Conservation (phyloP, 306 rosid species). For the Quercus engelmannii region DNA sequence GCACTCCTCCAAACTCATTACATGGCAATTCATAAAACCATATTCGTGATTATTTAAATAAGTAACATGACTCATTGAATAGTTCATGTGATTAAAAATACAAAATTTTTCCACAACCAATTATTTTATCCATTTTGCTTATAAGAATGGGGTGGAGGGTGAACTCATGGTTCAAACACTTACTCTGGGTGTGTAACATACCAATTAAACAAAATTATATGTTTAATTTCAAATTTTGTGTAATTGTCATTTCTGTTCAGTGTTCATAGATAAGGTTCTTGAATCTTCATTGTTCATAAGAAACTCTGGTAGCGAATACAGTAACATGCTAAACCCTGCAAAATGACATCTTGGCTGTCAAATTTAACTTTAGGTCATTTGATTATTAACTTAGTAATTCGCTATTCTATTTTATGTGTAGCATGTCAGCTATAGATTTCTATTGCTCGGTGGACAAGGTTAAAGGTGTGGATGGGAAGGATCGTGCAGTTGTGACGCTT, state of each 20-base stretch:
- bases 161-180: no score
- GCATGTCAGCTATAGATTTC: conserved; percentile 97
- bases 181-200: no score
- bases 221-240: neutral
- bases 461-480: conserved; percentile 87
- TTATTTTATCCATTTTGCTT: no score
- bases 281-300: neutral
- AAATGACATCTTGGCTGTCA: conserved; percentile 2
- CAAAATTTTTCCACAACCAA: no score
- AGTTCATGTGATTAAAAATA: no score
- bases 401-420: conserved; percentile 33
- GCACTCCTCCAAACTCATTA: no score
- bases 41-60: no score
- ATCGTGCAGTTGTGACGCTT: conserved; percentile 75
- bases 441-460: conserved; percentile 94
- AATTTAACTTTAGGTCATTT: neutral
- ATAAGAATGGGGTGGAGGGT: no score
- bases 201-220: no score
- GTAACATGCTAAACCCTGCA: neutral
- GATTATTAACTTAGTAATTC: neutral
- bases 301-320: neutral
- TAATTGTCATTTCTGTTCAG: neutral
- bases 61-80: no score
- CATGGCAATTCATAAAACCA: no score
- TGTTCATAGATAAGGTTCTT: neutral